phyloP scores from a whole-genome alignment of 2,329 filamentous ascomycete species.

The Ascochyta fabae region DNA sequence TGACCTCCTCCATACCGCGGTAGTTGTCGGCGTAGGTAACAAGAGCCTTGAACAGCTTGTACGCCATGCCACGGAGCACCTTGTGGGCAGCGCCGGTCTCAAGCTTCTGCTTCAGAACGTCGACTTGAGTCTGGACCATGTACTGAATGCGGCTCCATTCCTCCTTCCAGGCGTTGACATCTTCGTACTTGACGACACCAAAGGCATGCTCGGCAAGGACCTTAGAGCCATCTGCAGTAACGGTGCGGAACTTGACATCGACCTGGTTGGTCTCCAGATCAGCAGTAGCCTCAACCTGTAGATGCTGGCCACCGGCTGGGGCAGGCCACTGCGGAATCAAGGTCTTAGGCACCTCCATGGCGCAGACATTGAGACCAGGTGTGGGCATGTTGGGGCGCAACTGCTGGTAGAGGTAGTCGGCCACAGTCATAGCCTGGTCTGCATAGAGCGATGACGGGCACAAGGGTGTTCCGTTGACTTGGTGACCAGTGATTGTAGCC shows the following conservation, averaged over 20 bases:
- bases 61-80: slow-evolving; percentile 76
- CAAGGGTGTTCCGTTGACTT: slow-evolving; percentile 70
- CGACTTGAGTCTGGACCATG: slow-evolving; percentile 61
- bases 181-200: slow-evolving; percentile 67
- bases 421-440: slow-evolving; percentile 70
- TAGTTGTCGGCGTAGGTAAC: slow-evolving; percentile 65
- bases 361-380: slow-evolving; percentile 67
- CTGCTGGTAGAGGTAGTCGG: slow-evolving; percentile 71
- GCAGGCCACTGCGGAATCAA: slow-evolving; percentile 65
- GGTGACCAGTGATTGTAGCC: slow-evolving; percentile 67
- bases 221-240: slow-evolving; percentile 64
- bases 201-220: slow-evolving; percentile 66
- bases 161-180: slow-evolving; percentile 65
- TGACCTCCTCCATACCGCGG: slow-evolving; percentile 65
- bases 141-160: slow-evolving; percentile 72
- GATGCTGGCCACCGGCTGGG: slow-evolving; percentile 61
- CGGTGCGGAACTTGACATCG: slow-evolving; percentile 62
- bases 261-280: slow-evolving; percentile 63
- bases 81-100: slow-evolving; percentile 72
- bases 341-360: slow-evolving; percentile 74
- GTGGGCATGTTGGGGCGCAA: slow-evolving; percentile 62
- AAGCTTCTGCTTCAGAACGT: slow-evolving; percentile 73
- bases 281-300: slow-evolving; percentile 66
- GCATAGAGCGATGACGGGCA: slow-evolving; percentile 70
- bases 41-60: slow-evolving; percentile 72